phyloP scores from a whole-genome alignment of 371 early-diverging fungal genomes.

The Mortierella sp. region DNA sequence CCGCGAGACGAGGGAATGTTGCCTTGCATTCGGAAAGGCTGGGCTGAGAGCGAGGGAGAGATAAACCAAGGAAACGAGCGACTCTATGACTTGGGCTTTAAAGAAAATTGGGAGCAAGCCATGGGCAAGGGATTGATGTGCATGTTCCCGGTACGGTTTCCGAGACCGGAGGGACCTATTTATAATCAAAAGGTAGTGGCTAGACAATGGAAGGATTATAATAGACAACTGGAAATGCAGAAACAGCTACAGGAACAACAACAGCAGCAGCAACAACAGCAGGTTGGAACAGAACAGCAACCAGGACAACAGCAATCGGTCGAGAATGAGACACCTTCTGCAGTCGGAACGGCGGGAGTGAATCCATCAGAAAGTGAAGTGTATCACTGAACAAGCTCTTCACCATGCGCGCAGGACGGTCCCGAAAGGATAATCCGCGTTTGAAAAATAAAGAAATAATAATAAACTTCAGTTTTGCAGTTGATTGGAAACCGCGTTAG shows the following conservation, averaged over 20 bases:
- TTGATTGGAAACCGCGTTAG: no score
- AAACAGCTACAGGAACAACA: conserved; percentile 31
- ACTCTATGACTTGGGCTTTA: conserved; percentile 59
- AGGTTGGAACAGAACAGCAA: conserved; percentile 1
- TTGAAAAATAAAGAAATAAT: no score
- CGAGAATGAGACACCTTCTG: background rate
- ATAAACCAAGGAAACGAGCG: conserved; percentile 57
- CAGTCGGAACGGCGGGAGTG: background rate
- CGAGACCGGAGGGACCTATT: conserved; percentile 23
- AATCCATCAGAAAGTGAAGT: conserved; percentile 4
- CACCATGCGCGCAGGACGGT: background rate
- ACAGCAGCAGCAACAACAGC: background rate
- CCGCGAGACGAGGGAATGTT: conserved; percentile 56
- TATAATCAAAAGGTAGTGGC: conserved; percentile 47
- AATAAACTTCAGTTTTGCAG: no score
- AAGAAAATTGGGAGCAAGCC: conserved; percentile 40
- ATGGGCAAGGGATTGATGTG: conserved; percentile 39
- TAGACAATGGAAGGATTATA: conserved; percentile 39
- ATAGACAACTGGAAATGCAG: conserved; percentile 16
- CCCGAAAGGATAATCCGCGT: no score
- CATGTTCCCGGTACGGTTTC: conserved; percentile 25
- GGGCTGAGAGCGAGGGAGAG: conserved; percentile 63
- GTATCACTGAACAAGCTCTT: conserved; percentile 11
- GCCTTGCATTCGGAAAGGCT: conserved; percentile 59
- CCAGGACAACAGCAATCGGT: background rate